Base-by-base conservation (phyloP, 2,329 filamentous ascomycete genomes). In the Aphanocladium album region DNA sequence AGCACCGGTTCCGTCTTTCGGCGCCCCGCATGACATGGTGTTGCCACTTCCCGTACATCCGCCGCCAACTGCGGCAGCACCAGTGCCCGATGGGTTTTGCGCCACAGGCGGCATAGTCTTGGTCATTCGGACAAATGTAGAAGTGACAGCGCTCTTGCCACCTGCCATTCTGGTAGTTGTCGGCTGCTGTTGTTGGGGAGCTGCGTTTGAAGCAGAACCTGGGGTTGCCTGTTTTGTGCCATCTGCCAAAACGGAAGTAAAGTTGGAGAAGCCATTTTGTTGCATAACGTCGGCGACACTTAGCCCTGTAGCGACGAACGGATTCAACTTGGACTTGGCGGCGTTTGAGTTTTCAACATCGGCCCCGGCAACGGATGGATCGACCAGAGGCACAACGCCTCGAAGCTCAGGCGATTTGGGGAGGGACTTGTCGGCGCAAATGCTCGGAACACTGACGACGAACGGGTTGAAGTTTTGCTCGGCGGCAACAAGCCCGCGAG, bases 381-480 rank as follows among this genome's bases (percentile, higher is more conserved):
- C 88, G 63, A 90, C 81, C 17, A 87, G 77, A 27, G 87, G 87
- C 4, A 88, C 78, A 60, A 90, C 85, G 63, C 88, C 88, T 47
- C 87, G 80, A 35, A 90, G 83, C 60, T 79, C 79, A 25, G 74
- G 73, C 8, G 83, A 88, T 35, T 77, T 81, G 12, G 88, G 88
- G 2, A 90, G 81, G 27, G 78, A 75, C 2, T 85, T 74, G 64
- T 90, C 85, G 41, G 77, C 80, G 73, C 88, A 90, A 69, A 90
- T 82, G 63, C 79, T 83, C 19, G 84, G 86, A 37, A 84, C 78
- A 67, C 76, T 76, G 63, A 82, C 80, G 60, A 74, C 82, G 65
- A 85, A 89, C 56, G 85, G 85, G 77, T 89, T 89, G 77, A 88
- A 88, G 80, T 90, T 89, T 74, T 88, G 86, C 78, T 89, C 87